Base-by-base conservation (phyloP, 129 eudicot genomes). In the Cynara cardunculus region DNA sequence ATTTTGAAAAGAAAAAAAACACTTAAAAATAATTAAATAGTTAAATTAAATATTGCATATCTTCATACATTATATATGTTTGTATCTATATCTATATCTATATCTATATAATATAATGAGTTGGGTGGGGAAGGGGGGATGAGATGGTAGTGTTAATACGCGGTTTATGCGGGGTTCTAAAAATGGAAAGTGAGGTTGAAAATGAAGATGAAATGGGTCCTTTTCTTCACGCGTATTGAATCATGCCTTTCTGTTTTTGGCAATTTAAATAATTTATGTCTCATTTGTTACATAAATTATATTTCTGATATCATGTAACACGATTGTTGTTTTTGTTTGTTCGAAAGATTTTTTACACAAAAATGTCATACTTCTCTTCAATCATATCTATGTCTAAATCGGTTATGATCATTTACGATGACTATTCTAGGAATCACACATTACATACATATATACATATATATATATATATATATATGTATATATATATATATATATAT, bases 161-260 rank as follows among this genome's bases (percentile, higher is more conserved):
- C 84, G 84, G 39, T 81, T 73, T 73, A 79, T 73, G 74, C 61
- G 79, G 84, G 68, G 31, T 80, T 11, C 83, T 34, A 71, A 24
- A 80, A 31, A 0, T 16, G 46, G 73, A 72, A 80, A 72, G 78
- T 64, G 31, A 25, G 65, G 76, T 80, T 80, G 72, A 61, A 10
- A 80, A 24, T 56, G 44, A 61, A 24, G 14, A 35, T 35, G 53
- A 41, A 11, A 14, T 18, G 65, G 84, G 39, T 68, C 79, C 78
- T 62, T 81, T 72, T 11, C 25, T 19, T 56, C 26, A 81, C 84
- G 84, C 84, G 84, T 56, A 70, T 75, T 37, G 79, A 26, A 62
- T 79, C 79, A 80, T 72, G 32, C 27, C 11, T 70, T 69, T 14
- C 1, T 70, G 74, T 70, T 70, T 16, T 70, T 19, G 1, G 3